phyloP scores from a whole-genome alignment of 108 stramenopile species.

The Cyclotella kingstonii region DNA sequence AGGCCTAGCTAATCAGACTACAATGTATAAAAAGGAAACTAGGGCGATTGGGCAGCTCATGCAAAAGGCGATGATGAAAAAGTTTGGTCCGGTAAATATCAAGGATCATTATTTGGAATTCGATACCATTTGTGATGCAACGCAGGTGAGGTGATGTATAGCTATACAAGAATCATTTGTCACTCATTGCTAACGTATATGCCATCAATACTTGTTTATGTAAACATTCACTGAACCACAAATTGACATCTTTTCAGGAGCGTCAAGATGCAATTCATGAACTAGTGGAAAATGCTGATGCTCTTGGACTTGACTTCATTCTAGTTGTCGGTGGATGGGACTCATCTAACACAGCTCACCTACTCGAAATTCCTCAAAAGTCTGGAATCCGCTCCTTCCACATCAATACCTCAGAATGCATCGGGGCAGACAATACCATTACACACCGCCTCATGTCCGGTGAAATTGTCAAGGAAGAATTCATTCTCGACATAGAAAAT shows the following conservation, averaged over 20 bases:
- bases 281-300: conserved; percentile 71
- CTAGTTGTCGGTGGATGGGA: conserved; percentile 96
- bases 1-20: conserved; percentile 96
- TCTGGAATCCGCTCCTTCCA: conserved; percentile 87
- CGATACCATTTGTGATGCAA: conserved; percentile 98
- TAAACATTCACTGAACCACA: neutral
- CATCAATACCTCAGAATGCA: conserved; percentile 90
- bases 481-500: conserved; percentile 56
- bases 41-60: conserved; percentile 91
- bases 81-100: conserved; percentile 80
- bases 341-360: conserved; percentile 95
- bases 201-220: no score
- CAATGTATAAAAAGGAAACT: conserved; percentile 99
- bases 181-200: no score
- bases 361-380: conserved; percentile 89
- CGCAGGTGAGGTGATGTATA: conserved; percentile 89
- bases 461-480: conserved; percentile 85
- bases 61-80: conserved; percentile 89
- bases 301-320: conserved; percentile 87
- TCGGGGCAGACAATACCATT: conserved; percentile 86
- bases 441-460: conserved; percentile 80
- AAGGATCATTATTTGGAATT: conserved; percentile 90
- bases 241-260: conserved; percentile 44
- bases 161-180: no score
- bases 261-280: conserved; percentile 95